Percentiles rank a stretch among this genome's conserved stretches.
Evolutionary conservation across 2,329 filamentous ascomycete genomes (phyloP).

Genomic region (Fusarium napiforme): DNA sequence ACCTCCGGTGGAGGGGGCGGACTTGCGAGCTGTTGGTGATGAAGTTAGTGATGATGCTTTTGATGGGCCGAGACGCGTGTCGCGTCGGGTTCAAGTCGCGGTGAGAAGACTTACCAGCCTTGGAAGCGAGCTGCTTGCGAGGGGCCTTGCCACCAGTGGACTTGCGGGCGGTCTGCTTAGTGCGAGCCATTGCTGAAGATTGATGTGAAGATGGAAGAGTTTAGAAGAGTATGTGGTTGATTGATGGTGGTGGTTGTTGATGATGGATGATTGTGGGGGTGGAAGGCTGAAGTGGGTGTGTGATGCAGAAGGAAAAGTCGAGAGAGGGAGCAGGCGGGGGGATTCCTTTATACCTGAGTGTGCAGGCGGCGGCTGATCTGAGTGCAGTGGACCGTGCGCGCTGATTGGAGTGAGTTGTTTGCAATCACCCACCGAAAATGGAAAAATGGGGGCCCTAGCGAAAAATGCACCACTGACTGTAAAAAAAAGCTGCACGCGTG

Average conservation of each 20-base stretch:
- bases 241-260: constrained; percentile 41
- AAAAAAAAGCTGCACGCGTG: constrained; percentile 34
- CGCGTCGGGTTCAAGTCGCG: constrained; percentile 21
- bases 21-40: constrained; percentile 77
- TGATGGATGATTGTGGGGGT: constrained; percentile 47
- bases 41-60: constrained; percentile 21
- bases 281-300: constrained; percentile 50
- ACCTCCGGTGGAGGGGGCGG: constrained; percentile 94
- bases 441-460: constrained; percentile 26
- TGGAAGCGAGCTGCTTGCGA: constrained; percentile 98
- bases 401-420: constrained; percentile 37
- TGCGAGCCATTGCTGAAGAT: constrained; percentile 68
- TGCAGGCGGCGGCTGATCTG: constrained; percentile 54
- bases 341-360: constrained; percentile 55
- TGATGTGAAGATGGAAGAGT: constrained; percentile 49
- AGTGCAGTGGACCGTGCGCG: constrained; percentile 39
- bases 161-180: constrained; percentile 78
- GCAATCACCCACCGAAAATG: constrained; percentile 43
- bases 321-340: constrained; percentile 56
- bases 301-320: constrained; percentile 57
- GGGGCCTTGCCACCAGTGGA: constrained; percentile 83
- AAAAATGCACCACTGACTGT: constrained; percentile 31
- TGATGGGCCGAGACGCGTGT: constrained; percentile 11
- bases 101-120: constrained; percentile 69
- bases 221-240: constrained; percentile 38